These are phyloP conservation scores for Kazachstania taianensis DNA, from an alignment of 805 yeast genomes.

Conservation along the genomic window DNA sequence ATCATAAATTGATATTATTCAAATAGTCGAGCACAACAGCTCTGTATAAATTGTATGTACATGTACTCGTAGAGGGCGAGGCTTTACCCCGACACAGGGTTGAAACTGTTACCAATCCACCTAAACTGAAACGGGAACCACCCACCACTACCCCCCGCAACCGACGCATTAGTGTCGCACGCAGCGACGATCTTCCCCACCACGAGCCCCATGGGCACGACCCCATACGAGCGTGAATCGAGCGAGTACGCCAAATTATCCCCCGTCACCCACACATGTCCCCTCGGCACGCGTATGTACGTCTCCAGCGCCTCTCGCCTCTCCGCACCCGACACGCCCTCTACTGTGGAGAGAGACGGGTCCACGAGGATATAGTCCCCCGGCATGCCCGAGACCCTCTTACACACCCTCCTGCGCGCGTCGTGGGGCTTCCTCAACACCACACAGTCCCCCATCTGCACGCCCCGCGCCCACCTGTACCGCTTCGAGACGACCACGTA, in stretches of 20 bases:
- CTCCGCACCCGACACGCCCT: slow-evolving; percentile 7
- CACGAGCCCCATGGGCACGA: slow-evolving; percentile 80
- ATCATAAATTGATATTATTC: too few relatives aligned
- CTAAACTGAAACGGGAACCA: slow-evolving; percentile 47
- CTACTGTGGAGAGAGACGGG: slow-evolving; percentile 41
- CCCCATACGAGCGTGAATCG: slow-evolving; percentile 83
- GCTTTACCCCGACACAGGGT: slow-evolving; percentile 6
- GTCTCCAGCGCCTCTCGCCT: slow-evolving; percentile 27
- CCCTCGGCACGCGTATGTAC: slow-evolving; percentile 74
- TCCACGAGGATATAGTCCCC: slow-evolving; percentile 79
- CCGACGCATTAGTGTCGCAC: slow-evolving; percentile 41
- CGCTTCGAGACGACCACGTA: slow-evolving; percentile 67
- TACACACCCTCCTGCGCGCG: slow-evolving; percentile 78
- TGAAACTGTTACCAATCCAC: slow-evolving; percentile 42
- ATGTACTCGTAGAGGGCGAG: too few relatives aligned
- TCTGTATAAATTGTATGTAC: slow-evolving; percentile 1
- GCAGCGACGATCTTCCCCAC: slow-evolving; percentile 82
- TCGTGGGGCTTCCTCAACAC: slow-evolving; percentile 87
- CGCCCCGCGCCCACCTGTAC: slow-evolving; percentile 48
- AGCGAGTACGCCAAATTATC: slow-evolving; percentile 81
- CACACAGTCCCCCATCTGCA: slow-evolving; percentile 75
- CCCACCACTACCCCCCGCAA: slow-evolving; percentile 28
- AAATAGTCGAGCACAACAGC: not conserved
- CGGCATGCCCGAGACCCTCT: slow-evolving; percentile 91
- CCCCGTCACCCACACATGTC: slow-evolving; percentile 97